These are phyloP conservation scores for Linderniella brevidens DNA, from an alignment of 257 asterid genomes.

Conservation along the genomic window DNA sequence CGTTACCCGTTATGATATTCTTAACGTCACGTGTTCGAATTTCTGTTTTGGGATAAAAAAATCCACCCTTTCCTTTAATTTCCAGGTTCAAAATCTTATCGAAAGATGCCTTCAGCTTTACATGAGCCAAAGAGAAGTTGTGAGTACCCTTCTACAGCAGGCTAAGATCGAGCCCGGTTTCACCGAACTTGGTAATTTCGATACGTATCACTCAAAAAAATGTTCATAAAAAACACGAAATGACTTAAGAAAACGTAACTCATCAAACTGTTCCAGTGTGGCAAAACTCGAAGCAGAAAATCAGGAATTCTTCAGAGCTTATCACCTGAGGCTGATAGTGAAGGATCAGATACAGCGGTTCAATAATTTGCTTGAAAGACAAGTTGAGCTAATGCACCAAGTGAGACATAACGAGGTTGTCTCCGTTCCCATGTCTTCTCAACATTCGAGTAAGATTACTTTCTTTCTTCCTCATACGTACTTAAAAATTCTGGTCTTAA, in stretches of 20 bases:
- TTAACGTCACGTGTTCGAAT: background rate
- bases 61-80: slow-evolving; percentile 4
- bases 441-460: slow-evolving; percentile 48
- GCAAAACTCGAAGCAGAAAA: slow-evolving; percentile 91
- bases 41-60: background rate
- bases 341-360: slow-evolving; percentile 76
- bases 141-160: slow-evolving; percentile 53
- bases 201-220: background rate
- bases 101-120: slow-evolving; percentile 98
- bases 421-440: slow-evolving; percentile 50
- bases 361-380: slow-evolving; percentile 71
- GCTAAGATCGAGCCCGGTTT: slow-evolving; percentile 92
- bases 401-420: slow-evolving; percentile 29
- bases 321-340: slow-evolving; percentile 56
- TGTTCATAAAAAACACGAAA: background rate
- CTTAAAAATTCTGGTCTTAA: background rate
- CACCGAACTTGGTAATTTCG: slow-evolving; percentile 70
- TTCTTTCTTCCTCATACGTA: background rate
- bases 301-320: slow-evolving; percentile 65
- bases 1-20: background rate
- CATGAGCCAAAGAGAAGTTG: slow-evolving; percentile 84
- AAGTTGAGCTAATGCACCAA: slow-evolving; percentile 50
- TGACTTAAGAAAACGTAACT: too few species aligned
- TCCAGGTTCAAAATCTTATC: slow-evolving; percentile 84
- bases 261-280: slow-evolving; percentile 52